Conservation (phyloP, 805 yeast genomes). For the Nakazawaea populi region DNA sequence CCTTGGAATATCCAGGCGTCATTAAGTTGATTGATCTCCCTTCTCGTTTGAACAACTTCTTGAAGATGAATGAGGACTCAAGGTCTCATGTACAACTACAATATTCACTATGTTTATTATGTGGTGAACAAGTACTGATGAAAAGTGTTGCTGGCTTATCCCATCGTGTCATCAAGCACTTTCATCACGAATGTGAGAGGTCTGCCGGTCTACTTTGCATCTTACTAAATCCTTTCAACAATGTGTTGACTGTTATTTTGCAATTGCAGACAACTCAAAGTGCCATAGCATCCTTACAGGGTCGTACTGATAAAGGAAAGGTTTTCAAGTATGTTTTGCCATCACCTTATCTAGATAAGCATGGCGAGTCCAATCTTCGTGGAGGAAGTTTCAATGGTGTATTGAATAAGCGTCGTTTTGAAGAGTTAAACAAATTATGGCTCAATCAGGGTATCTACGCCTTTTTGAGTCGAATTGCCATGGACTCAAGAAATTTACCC, state of each 20-base stretch:
- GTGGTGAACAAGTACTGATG: constrained; percentile 35
- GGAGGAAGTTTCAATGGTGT: constrained; percentile 48
- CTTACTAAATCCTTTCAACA: constrained; percentile 13
- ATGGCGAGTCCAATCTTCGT: constrained; percentile 66
- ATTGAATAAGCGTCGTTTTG: constrained; percentile 47
- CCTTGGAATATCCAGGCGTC: constrained; percentile 48
- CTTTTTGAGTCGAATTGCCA: constrained; percentile 31
- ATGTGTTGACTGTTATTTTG: constrained; percentile 21
- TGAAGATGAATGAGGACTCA: constrained; percentile 10
- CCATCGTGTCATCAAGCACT: constrained; percentile 22
- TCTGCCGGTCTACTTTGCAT: constrained; percentile 15
- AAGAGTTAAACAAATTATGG: constrained; percentile 54
- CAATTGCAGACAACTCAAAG: constrained; percentile 18
- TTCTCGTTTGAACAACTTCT: constrained; percentile 27
- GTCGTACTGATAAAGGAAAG: constrained; percentile 15
- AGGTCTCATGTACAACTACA: constrained; percentile 18
- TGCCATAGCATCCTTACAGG: constrained; percentile 7
- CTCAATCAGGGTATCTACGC: constrained; percentile 52
- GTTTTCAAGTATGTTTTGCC: constrained; percentile 25
- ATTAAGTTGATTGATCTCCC: constrained; percentile 51
- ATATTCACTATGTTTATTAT: constrained; percentile 37
- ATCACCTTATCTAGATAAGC: constrained; percentile 66
- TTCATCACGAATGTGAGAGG: constrained; percentile 26
- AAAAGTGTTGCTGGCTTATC: constrained; percentile 17
- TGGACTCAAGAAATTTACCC: constrained; percentile 7